These are phyloP conservation scores for Wickerhamomyces tratensis DNA, from an alignment of 805 yeast species.

Conservation along the genomic window DNA sequence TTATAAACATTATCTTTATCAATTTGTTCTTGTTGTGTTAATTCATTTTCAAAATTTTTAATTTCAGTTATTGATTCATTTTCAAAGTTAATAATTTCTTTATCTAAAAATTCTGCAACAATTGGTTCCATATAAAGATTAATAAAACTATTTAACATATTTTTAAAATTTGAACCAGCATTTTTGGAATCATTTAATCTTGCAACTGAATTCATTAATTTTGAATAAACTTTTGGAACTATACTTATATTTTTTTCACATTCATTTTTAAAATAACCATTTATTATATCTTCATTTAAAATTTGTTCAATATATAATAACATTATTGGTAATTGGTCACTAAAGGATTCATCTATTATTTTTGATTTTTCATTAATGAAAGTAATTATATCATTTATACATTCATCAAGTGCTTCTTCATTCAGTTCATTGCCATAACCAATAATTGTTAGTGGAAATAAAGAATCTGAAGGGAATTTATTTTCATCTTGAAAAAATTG, in stretches of 20 bases:
- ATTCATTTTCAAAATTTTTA: slow-evolving; percentile 15
- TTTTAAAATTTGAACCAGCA: slow-evolving; percentile 24
- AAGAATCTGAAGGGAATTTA: slow-evolving; percentile 20
- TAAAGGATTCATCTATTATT: slow-evolving; percentile 28
- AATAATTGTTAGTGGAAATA: slow-evolving; percentile 18
- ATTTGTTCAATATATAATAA: slow-evolving; percentile 26
- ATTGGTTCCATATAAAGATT: slow-evolving; percentile 28
- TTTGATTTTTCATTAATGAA: slow-evolving; percentile 26
- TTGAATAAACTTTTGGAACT: slow-evolving; percentile 23
- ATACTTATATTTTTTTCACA: slow-evolving; percentile 16
- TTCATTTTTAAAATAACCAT: slow-evolving; percentile 14
- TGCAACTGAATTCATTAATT: slow-evolving; percentile 20
- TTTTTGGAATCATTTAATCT: slow-evolving; percentile 26
- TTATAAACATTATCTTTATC: slow-evolving; percentile 34
- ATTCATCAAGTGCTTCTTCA: slow-evolving; percentile 12
- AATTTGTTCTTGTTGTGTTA: slow-evolving; percentile 22
- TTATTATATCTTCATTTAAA: slow-evolving; percentile 26
- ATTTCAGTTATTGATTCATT: slow-evolving; percentile 17
- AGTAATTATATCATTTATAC: slow-evolving; percentile 17
- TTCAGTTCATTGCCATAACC: slow-evolving; percentile 15
- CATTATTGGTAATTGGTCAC: slow-evolving; percentile 28
- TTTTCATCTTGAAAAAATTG: slow-evolving; percentile 31
- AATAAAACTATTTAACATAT: slow-evolving; percentile 21
- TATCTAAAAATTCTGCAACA: slow-evolving; percentile 22
- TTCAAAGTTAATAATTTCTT: slow-evolving; percentile 21